These are phyloP conservation scores for Erodium maritimum DNA, from an alignment of 345 rosid genomes.

Conservation along the genomic window DNA sequence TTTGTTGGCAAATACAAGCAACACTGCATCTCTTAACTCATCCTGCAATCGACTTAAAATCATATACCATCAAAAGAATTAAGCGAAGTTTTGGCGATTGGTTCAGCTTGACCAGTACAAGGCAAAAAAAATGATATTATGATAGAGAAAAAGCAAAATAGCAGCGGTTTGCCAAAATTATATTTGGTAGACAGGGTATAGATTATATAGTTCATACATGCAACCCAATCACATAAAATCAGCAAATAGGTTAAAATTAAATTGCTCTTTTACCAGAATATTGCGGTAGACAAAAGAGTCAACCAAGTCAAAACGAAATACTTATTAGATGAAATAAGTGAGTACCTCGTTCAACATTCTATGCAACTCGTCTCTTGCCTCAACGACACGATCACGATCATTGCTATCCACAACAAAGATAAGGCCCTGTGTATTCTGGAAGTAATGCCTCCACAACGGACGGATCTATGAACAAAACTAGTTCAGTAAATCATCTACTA, in stretches of 20 bases:
- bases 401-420: conserved; percentile 71
- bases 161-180: not conserved
- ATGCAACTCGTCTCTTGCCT: conserved; percentile 63
- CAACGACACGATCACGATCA: conserved; percentile 68
- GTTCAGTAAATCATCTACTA: not conserved
- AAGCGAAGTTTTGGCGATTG: too few relatives aligned
- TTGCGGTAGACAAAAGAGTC: not conserved
- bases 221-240: not conserved
- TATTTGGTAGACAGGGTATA: not conserved
- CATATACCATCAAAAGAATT: not conserved
- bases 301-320: not conserved
- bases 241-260: too few relatives aligned
- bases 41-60: conserved; percentile 25
- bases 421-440: conserved; percentile 73
- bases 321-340: not conserved
- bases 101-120: too few relatives aligned
- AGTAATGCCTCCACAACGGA: conserved; percentile 77
- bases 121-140: not conserved
- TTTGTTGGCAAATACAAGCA: conserved; percentile 87
- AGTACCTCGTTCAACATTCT: conserved; percentile 64
- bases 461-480: conserved; percentile 37
- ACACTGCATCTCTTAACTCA: conserved; percentile 76
- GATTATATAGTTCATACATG: too few relatives aligned
- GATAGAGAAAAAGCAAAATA: too few relatives aligned
- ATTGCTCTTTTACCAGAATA: not conserved